phyloP scores from a whole-genome alignment of 176 grass and related monocot species.

The Chloris gayana region DNA sequence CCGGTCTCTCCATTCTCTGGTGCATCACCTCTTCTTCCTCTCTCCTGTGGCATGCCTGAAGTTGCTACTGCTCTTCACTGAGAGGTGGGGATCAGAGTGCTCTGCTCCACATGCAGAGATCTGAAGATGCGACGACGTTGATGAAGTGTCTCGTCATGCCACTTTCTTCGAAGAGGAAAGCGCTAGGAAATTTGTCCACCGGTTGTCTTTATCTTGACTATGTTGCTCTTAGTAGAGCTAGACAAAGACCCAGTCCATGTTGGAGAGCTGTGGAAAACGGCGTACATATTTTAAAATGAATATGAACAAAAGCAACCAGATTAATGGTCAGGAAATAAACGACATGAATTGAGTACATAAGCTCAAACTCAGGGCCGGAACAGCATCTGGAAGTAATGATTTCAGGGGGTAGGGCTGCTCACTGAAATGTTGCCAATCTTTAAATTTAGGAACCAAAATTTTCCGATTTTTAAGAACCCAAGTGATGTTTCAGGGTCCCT shows the following conservation, averaged over 20 bases:
- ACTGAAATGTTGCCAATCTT: background rate
- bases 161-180: constrained; percentile 20
- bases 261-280: background rate
- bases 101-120: background rate
- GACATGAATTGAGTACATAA: too few relatives aligned
- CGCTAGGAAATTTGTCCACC: background rate
- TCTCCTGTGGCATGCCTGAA: background rate
- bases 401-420: too few relatives aligned
- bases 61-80: background rate
- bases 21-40: background rate
- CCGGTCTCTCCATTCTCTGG: constrained; percentile 14
- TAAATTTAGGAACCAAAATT: background rate
- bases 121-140: background rate
- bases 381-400: too few relatives aligned
- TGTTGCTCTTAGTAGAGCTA: background rate
- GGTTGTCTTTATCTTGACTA: constrained; percentile 18
- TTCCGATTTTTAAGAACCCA: too few relatives aligned
- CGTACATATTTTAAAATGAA: background rate
- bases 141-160: background rate
- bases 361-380: too few relatives aligned
- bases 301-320: background rate
- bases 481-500: background rate
- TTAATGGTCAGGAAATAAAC: background rate
- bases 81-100: background rate
- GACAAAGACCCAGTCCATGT: background rate